Evolutionary conservation across 2,329 filamentous ascomycete genomes (phyloP), one percentile per base, ranked within the genome.

Genomic region (Fusarium decemcellulare): DNA sequence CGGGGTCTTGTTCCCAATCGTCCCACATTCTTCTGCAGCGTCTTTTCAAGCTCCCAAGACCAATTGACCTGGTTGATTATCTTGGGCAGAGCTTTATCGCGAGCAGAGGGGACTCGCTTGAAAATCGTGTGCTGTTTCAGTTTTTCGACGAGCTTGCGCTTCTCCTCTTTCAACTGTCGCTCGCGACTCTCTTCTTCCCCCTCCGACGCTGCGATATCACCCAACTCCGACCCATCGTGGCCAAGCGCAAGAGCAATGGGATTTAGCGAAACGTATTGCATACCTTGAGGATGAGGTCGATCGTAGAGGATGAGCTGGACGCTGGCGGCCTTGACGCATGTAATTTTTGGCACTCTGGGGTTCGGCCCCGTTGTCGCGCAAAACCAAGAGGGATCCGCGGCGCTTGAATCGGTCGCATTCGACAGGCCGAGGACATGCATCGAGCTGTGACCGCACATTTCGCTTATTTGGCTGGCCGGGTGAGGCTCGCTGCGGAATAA

Each of bases 1-100:
- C 95, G 95, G 48, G 91, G 90, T 36, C 95, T 89, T 39, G 92
- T 89, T 1, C 94, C 93, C 51, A 99, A 90, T 39, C 95, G 85
- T n/a, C 91, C 90, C 44, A 94, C 92, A 74, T 98, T 99, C 77
- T 92, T 95, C 74, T 97, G 94, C 71, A 99, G 84, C 40, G 97
- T 84, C 72, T 90, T 87, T 67, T 96, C 92, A 61, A 99, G 86
- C 79, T 99, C 97, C 83, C 91, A 94, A 0, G 95, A 94, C 86
- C 96, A 99, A 76, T 99, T 99, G 78, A 98, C 92, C 81, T 98
- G 95, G 73, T 95, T 94, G 71, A 98, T 88, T 62, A 98, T 95
- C 60, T 89, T 90, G 6, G 91, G 87, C 32, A 99, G 84, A 2
- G 93, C 92, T 66, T 90, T 87, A 78, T 99, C 96, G 74, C 97